Percentiles rank a stretch among this genome's conserved stretches.
Evolutionary conservation across 805 yeast species (phyloP).

Genomic region (Millerozyma miso): DNA sequence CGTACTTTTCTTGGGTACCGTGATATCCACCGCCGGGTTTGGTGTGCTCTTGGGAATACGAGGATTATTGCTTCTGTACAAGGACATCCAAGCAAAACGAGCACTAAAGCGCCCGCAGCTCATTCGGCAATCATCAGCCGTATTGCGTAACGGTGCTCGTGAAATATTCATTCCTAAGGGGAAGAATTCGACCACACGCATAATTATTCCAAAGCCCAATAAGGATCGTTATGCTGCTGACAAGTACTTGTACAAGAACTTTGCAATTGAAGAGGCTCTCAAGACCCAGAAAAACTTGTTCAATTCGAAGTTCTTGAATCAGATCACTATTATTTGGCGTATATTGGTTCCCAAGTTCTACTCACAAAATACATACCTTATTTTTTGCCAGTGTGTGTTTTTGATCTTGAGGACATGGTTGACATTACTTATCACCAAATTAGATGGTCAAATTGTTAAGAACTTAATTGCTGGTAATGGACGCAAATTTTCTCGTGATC

Average conservation of each 20-base stretch:
- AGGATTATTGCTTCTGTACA: conserved; percentile 24
- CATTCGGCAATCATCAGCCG: conserved; percentile 39
- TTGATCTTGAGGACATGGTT: conserved; percentile 82
- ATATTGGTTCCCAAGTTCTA: conserved; percentile 74
- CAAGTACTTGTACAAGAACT: conserved; percentile 48
- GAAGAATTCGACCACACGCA: conserved; percentile 30
- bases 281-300: conserved; percentile 29
- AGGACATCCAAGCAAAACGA: conserved; percentile 23
- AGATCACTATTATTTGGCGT: conserved; percentile 71
- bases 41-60: conserved; percentile 31
- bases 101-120: conserved; percentile 29
- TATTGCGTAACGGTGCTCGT: conserved; percentile 43
- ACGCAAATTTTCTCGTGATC: conserved; percentile 66
- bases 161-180: conserved; percentile 47
- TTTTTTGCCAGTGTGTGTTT: conserved; percentile 69
- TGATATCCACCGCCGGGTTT: conserved; percentile 38
- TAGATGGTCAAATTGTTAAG: conserved; percentile 89
- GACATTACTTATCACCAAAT: conserved; percentile 75
- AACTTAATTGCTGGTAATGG: conserved; percentile 83
- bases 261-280: conserved; percentile 28
- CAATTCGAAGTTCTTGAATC: conserved; percentile 66
- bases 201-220: conserved; percentile 45
- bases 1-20: conserved; percentile 35
- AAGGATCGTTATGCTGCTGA: conserved; percentile 53
- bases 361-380: conserved; percentile 61